Conservation (phyloP, 306 rosid species). For the Vicia sativa region DNA sequence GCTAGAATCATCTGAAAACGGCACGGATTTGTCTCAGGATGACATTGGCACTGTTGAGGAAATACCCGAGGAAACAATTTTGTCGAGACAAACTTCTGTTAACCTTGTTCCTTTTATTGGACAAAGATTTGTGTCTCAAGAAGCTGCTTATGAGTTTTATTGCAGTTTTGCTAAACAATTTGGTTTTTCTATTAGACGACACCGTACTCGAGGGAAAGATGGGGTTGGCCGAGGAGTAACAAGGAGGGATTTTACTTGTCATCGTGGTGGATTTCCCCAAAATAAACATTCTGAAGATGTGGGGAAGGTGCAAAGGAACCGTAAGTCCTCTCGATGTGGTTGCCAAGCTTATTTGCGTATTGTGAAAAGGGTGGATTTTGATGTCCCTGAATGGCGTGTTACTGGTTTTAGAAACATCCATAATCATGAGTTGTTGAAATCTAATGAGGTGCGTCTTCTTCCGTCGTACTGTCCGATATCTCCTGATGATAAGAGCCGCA, state of each 20-base stretch:
- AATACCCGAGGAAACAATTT: constrained; percentile 63
- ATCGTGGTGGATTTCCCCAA: constrained; percentile 87
- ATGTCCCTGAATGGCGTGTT: constrained; percentile 90
- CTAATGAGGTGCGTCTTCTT: constrained; percentile 65
- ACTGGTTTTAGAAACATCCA: constrained; percentile 85
- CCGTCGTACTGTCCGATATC: constrained; percentile 73
- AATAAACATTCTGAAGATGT: constrained; percentile 76
- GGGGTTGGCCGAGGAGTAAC: constrained; percentile 92
- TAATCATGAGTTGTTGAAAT: constrained; percentile 73
- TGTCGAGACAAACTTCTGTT: constrained; percentile 79
- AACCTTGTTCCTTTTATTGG: constrained; percentile 82
- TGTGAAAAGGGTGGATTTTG: constrained; percentile 76
- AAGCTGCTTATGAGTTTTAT: constrained; percentile 88
- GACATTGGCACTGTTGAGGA: constrained; percentile 72
- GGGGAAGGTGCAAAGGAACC: constrained; percentile 77
- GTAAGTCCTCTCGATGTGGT: constrained; percentile 82
- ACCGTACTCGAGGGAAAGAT: constrained; percentile 88
- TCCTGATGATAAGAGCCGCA: constrained; percentile 82
- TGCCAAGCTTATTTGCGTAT: constrained; percentile 86
- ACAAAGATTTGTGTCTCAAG: constrained; percentile 81
- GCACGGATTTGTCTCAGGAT: constrained; percentile 77
- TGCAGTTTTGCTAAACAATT: constrained; percentile 83
- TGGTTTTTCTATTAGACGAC: constrained; percentile 86
- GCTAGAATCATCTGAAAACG: constrained; percentile 75
- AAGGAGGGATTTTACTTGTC: constrained; percentile 87